Conservation (phyloP, 148 eudicot species). For the Linanthus parryae region DNA sequence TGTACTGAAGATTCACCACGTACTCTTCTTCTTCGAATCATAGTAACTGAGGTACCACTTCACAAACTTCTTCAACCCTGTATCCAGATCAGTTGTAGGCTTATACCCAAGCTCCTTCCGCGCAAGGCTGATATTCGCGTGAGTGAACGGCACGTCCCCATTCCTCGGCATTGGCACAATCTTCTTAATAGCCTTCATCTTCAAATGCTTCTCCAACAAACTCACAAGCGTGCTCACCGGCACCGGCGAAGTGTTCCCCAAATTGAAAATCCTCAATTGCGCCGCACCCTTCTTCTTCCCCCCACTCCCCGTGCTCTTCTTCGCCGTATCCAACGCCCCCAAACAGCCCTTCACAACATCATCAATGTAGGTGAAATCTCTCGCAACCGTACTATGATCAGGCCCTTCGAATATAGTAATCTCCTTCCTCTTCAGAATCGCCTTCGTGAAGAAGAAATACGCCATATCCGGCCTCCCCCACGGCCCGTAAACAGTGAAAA, state of each 20-base stretch:
- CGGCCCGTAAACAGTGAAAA: slow-evolving; percentile 12
- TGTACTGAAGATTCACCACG: no score
- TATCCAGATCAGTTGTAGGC: slow-evolving; percentile 7
- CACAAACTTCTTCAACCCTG: slow-evolving; percentile 16
- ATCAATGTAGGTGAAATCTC: slow-evolving; percentile 10
- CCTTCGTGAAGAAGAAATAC: slow-evolving; percentile 3
- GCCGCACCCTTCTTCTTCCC: slow-evolving; percentile 8
- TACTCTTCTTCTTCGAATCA: not conserved
- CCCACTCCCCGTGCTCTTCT: slow-evolving; percentile 9
- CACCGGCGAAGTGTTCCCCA: slow-evolving; percentile 7
- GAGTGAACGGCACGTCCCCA: slow-evolving; percentile 8
- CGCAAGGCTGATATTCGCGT: slow-evolving; percentile 9
- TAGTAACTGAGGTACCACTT: slow-evolving; percentile 10
- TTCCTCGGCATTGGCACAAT: slow-evolving; percentile 5
- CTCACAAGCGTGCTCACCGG: slow-evolving; percentile 9
- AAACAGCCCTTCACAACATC: slow-evolving; percentile 11
- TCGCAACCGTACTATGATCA: slow-evolving; percentile 4
- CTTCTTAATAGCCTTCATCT: slow-evolving; percentile 8
- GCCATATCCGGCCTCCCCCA: slow-evolving; percentile 13
- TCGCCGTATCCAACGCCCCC: slow-evolving; percentile 10
- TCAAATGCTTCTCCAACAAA: slow-evolving; percentile 5
- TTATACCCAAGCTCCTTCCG: slow-evolving; percentile 9
- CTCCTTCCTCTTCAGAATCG: slow-evolving; percentile 4
- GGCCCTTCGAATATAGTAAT: slow-evolving; percentile 5
- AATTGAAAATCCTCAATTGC: slow-evolving; percentile 6